Evolutionary conservation across 129 eudicot genomes (phyloP).

Genomic region (Kitagawia praeruptora): DNA sequence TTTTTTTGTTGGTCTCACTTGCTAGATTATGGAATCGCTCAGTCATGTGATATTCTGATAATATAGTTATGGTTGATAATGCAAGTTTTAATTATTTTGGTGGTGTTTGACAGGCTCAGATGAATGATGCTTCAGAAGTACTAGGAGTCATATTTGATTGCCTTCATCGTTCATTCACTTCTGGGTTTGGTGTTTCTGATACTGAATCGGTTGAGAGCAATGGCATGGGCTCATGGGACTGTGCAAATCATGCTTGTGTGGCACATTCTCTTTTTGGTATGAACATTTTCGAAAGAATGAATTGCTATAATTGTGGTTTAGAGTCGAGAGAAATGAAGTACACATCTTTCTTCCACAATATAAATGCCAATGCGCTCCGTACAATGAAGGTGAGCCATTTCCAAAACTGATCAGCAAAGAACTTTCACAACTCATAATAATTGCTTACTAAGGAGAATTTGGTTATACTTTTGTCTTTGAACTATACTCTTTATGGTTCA

Average conservation of each 20-base stretch:
- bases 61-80: not conserved
- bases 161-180: constrained; percentile 68
- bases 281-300: constrained; percentile 84
- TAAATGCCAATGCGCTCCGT: constrained; percentile 89
- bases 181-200: constrained; percentile 29
- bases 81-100: constrained; percentile 5
- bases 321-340: constrained; percentile 83
- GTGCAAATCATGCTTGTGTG: constrained; percentile 53
- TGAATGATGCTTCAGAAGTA: constrained; percentile 99
- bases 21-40: not conserved
- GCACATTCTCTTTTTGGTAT: constrained; percentile 91
- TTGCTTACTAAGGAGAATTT: not conserved
- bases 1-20: not conserved
- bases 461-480: not conserved
- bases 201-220: constrained; percentile 43
- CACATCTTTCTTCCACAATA: constrained; percentile 88
- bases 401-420: no score
- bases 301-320: constrained; percentile 66
- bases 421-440: not conserved
- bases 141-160: constrained; percentile 84
- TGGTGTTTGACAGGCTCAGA: constrained; percentile 67
- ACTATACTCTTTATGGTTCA: constrained; percentile 18
- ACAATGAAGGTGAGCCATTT: constrained; percentile 67
- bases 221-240: constrained; percentile 65
- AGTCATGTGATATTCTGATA: not conserved